phyloP scores from a whole-genome alignment of 148 eudicot genomes.

The Bassia scoparia region DNA sequence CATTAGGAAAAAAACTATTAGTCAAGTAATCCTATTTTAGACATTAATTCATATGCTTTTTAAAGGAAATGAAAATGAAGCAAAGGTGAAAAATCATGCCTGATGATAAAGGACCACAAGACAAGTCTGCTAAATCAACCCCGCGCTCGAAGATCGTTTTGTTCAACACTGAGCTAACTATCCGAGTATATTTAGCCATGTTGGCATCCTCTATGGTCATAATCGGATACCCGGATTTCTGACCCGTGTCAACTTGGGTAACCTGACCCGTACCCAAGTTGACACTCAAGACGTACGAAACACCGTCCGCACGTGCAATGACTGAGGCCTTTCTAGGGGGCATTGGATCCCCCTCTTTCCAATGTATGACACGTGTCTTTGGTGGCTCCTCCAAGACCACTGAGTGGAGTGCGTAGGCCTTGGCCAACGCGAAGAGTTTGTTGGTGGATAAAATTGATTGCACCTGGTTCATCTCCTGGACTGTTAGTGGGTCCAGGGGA shows the following conservation, averaged over 20 bases:
- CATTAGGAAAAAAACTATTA: too few species aligned
- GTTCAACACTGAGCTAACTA: slow-evolving; percentile 57
- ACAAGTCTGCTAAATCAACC: slow-evolving; percentile 62
- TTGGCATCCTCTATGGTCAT: slow-evolving; percentile 93
- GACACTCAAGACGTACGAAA: slow-evolving; percentile 45
- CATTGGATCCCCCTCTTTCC: slow-evolving; percentile 61
- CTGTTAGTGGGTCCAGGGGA: slow-evolving; percentile 84
- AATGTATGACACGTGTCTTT: slow-evolving; percentile 48
- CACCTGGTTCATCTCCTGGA: slow-evolving; percentile 57
- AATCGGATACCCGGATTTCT: slow-evolving; percentile 61
- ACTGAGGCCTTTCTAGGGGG: slow-evolving; percentile 70
- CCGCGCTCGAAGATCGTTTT: slow-evolving; percentile 68
- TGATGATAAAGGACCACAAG: slow-evolving; percentile 70
- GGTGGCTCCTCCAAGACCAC: slow-evolving; percentile 64
- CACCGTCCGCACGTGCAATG: slow-evolving; percentile 59
- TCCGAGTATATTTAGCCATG: slow-evolving; percentile 52
- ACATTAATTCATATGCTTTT: too few species aligned
- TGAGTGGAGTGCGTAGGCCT: slow-evolving; percentile 56
- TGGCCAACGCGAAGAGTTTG: slow-evolving; percentile 37
- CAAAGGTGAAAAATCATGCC: slow-evolving; percentile 19
- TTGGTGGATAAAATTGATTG: slow-evolving; percentile 44
- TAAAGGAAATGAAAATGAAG: background rate
- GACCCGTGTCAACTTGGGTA: slow-evolving; percentile 27
- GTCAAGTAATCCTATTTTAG: too few species aligned
- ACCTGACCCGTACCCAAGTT: slow-evolving; percentile 52